Evolutionary conservation across 176 grass and related monocot species (phyloP).

Genomic region (Carex parvula): DNA sequence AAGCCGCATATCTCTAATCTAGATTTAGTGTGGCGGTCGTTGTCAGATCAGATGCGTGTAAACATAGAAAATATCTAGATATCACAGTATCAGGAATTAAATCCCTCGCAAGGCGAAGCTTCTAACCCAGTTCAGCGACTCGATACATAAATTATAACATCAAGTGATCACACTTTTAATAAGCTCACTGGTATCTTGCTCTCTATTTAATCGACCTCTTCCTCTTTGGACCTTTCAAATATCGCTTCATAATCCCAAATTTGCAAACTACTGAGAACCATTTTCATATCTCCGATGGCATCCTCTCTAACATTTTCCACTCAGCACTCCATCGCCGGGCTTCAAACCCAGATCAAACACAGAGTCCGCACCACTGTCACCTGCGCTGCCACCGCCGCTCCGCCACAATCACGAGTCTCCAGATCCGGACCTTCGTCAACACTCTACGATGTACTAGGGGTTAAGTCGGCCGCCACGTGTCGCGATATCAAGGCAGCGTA

Average conservation of each 20-base stretch:
- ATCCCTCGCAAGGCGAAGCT: not conserved
- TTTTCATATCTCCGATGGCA: not conserved
- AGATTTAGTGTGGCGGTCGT: not conserved
- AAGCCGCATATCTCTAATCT: not conserved
- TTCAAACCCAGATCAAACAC: not conserved
- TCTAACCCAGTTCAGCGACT: not conserved
- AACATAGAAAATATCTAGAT: too few relatives aligned
- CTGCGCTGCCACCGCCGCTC: not conserved
- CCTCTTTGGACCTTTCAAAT: not conserved
- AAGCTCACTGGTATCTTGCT: not conserved
- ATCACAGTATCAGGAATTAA: not conserved
- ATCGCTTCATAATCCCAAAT: not conserved
- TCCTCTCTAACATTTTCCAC: not conserved
- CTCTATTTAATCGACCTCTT: not conserved
- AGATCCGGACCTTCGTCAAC: constrained; percentile 13
- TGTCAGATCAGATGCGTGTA: not conserved
- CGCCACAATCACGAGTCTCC: not conserved
- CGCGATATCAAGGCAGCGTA: constrained; percentile 72
- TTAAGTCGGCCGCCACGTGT: constrained; percentile 32
- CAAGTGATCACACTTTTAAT: not conserved
- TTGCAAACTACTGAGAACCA: not conserved
- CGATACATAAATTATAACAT: not conserved
- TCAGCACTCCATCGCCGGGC: not conserved
- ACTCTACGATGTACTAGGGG: constrained; percentile 71
- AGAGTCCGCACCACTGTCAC: not conserved